Evolutionary conservation across 345 rosid species (phyloP).

Genomic region (Eucalyptus tenuipes): DNA sequence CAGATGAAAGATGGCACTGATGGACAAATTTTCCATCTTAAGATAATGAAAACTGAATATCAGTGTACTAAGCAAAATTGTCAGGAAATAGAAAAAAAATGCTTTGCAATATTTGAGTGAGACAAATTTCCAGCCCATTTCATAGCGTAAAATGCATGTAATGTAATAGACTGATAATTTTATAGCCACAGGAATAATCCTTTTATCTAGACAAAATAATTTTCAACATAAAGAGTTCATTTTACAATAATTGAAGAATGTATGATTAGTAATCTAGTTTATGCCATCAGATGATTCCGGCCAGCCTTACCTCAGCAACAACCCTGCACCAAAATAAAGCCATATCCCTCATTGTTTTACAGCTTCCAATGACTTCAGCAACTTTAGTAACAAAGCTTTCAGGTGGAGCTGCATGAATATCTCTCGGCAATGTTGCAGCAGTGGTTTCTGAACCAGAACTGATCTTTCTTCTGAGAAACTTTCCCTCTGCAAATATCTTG

Average conservation of each 20-base stretch:
- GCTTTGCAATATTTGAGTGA: not conserved
- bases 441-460: constrained; percentile 31
- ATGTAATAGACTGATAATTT: not conserved
- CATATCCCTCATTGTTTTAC: constrained; percentile 67
- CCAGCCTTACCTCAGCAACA: constrained; percentile 68
- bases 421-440: constrained; percentile 42
- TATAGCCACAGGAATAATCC: not conserved
- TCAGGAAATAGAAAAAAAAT: not conserved
- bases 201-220: not conserved
- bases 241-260: not conserved
- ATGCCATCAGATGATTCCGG: not conserved
- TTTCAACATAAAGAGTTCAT: not conserved
- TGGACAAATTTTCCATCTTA: not conserved
- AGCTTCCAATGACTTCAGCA: constrained; percentile 90
- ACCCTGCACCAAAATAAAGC: constrained; percentile 77
- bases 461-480: constrained; percentile 63
- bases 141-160: not conserved
- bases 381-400: constrained; percentile 66
- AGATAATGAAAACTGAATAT: not conserved
- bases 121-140: not conserved
- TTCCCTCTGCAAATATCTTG: constrained; percentile 72
- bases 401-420: constrained; percentile 84
- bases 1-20: not conserved
- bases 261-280: not conserved
- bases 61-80: not conserved